phyloP scores from a whole-genome alignment of 108 stramenopile species.

The Nitzschia inconspicua region DNA sequence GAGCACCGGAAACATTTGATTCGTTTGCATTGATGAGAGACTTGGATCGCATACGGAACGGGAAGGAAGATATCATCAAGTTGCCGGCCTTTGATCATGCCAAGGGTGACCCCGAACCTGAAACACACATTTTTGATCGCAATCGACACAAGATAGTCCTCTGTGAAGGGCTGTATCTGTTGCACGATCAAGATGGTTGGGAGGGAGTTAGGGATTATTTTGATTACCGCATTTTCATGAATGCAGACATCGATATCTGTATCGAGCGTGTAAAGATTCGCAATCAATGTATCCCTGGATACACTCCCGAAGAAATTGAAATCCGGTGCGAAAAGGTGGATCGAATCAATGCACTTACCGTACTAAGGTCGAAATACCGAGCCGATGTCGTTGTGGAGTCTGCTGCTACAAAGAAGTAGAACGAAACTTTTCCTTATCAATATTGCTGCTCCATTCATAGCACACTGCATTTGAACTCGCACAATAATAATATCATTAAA shows the following conservation, averaged over 20 bases:
- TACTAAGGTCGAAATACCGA: conserved; percentile 3
- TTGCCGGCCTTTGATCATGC: conserved; percentile 58
- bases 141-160: conserved; percentile 33
- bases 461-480: too few species aligned
- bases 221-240: conserved; percentile 39
- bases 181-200: conserved; percentile 51
- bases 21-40: conserved; percentile 9
- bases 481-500: too few species aligned
- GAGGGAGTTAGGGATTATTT: conserved; percentile 24
- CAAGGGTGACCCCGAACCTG: conserved; percentile 40
- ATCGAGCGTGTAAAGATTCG: conserved; percentile 43
- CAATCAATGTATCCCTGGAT: conserved; percentile 58
- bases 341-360: conserved; percentile 36
- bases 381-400: conserved; percentile 18
- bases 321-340: conserved; percentile 45
- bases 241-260: conserved; percentile 46
- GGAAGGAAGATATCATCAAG: conserved; percentile 3
- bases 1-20: conserved; percentile 51
- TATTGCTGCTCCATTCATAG: too few species aligned
- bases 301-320: conserved; percentile 47
- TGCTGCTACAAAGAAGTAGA: conserved; percentile 2
- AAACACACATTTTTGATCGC: conserved; percentile 38
- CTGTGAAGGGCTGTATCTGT: conserved; percentile 48
- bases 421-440: too few species aligned
- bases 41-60: conserved; percentile 24